Percentiles rank a stretch among this genome's conserved stretches.
Conservation (phyloP, 768 basidiomycete genomes). For the Leccinum boreale region DNA sequence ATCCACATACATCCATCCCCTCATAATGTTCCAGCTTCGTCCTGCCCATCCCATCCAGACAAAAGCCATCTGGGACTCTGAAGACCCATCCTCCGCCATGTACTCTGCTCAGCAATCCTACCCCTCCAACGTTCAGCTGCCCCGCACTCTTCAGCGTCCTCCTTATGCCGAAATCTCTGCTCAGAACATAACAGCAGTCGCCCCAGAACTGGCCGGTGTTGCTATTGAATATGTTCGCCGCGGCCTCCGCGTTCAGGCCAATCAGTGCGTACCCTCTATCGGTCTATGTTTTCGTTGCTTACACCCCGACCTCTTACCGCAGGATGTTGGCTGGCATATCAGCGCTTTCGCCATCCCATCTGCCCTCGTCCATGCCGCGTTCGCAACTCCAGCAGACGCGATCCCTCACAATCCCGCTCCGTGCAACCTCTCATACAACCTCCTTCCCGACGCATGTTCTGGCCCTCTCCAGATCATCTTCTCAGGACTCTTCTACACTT, state of each 20-base stretch:
- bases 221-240: slow-evolving; percentile 66
- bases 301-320: slow-evolving; percentile 16
- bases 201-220: slow-evolving; percentile 45
- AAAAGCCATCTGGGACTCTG: slow-evolving; percentile 36
- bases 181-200: slow-evolving; percentile 52
- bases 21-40: slow-evolving; percentile 34
- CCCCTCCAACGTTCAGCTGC: slow-evolving; percentile 54
- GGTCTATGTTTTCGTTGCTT: slow-evolving; percentile 26
- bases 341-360: slow-evolving; percentile 47
- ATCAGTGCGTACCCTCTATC: slow-evolving; percentile 34
- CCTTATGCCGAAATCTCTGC: slow-evolving; percentile 53
- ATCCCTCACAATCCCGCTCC: slow-evolving; percentile 30
- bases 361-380: slow-evolving; percentile 29
- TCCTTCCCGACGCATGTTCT: slow-evolving; percentile 52
- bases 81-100: slow-evolving; percentile 28
- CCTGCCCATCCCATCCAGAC: slow-evolving; percentile 35
- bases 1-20: slow-evolving; percentile 13
- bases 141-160: slow-evolving; percentile 67
- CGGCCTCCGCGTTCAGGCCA: slow-evolving; percentile 43
- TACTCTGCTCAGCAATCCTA: slow-evolving; percentile 28
- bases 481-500: slow-evolving; percentile 32
- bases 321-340: slow-evolving; percentile 42
- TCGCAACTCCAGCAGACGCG: slow-evolving; percentile 32
- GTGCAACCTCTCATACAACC: slow-evolving; percentile 20
- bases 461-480: slow-evolving; percentile 37